phyloP scores from a whole-genome alignment of 2,329 filamentous ascomycete genomes.

The Pseudogymnoascus sp. region DNA sequence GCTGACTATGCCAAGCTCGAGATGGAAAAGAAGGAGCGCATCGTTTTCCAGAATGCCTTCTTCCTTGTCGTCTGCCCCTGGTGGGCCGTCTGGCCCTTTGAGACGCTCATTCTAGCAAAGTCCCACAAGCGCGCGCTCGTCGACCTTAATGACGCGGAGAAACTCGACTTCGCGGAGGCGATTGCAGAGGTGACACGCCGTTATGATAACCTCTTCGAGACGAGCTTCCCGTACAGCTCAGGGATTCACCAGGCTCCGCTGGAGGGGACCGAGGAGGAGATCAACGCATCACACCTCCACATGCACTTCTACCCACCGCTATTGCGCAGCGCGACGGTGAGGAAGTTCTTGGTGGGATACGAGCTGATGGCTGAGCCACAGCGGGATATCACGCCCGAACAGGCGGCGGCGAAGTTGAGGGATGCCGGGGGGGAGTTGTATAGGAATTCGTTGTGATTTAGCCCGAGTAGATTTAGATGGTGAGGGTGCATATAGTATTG shows the following conservation, averaged over 20 bases:
- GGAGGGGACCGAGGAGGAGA: constrained; percentile 70
- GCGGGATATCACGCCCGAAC: constrained; percentile 93
- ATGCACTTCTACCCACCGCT: constrained; percentile 97
- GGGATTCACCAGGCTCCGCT: constrained; percentile 94
- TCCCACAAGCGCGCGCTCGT: constrained; percentile 76
- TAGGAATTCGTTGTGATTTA: constrained; percentile 43
- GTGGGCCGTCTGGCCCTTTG: constrained; percentile 98
- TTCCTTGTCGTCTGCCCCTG: constrained; percentile 90
- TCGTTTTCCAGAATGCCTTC: constrained; percentile 77
- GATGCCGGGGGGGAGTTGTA: constrained; percentile 77
- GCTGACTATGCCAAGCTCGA: constrained; percentile 84
- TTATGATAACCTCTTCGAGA: constrained; percentile 97
- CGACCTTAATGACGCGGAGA: constrained; percentile 67
- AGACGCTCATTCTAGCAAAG: constrained; percentile 83
- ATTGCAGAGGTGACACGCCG: constrained; percentile 82
- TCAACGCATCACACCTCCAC: constrained; percentile 84
- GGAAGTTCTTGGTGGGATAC: constrained; percentile 94
- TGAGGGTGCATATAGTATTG: neutral
- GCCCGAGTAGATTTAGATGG: neutral
- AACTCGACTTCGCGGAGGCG: constrained; percentile 66
- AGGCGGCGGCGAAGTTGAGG: constrained; percentile 72
- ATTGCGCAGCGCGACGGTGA: constrained; percentile 82
- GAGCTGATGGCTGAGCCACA: constrained; percentile 98
- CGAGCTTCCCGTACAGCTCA: constrained; percentile 93
- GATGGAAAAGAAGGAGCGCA: constrained; percentile 68